Percentiles rank a stretch among this genome's conserved stretches.
phyloP scores from a whole-genome alignment of 2,329 filamentous ascomycete species.

The Cladosporium colombiae region DNA sequence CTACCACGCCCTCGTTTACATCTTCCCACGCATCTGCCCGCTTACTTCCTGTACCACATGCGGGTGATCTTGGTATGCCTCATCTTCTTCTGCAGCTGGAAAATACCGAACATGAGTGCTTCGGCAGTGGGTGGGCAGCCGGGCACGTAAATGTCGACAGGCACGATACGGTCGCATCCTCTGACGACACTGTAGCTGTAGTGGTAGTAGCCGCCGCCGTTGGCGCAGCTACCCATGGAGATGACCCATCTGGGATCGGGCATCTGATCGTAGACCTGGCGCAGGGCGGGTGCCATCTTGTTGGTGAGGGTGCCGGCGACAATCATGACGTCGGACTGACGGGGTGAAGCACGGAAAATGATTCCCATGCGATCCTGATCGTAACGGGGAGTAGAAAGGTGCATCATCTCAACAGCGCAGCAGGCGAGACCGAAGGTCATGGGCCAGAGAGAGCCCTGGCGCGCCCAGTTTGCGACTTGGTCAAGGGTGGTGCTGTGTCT shows the following conservation, averaged over 20 bases:
- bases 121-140: slow-evolving; percentile 63
- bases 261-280: slow-evolving; percentile 96
- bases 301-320: slow-evolving; percentile 91
- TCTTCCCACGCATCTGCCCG: neutral
- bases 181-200: slow-evolving; percentile 77
- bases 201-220: slow-evolving; percentile 84
- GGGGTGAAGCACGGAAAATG: slow-evolving; percentile 85
- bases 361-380: slow-evolving; percentile 87
- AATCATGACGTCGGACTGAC: slow-evolving; percentile 91
- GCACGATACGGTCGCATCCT: slow-evolving; percentile 74
- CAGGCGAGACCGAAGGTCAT: slow-evolving; percentile 88
- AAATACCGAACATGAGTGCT: slow-evolving; percentile 62
- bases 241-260: slow-evolving; percentile 86
- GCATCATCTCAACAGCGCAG: slow-evolving; percentile 93
- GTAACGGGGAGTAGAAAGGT: slow-evolving; percentile 82
- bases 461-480: slow-evolving; percentile 78
- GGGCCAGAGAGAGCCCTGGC: slow-evolving; percentile 83
- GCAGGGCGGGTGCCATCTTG: slow-evolving; percentile 90
- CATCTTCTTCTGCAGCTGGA: slow-evolving; percentile 78
- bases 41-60: slow-evolving; percentile 57
- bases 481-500: slow-evolving; percentile 70
- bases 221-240: slow-evolving; percentile 82
- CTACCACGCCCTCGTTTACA: slow-evolving; percentile 8
- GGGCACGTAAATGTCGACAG: slow-evolving; percentile 78
- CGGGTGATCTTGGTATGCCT: slow-evolving; percentile 56